Conservation (phyloP, 495 filamentous ascomycete species). For the Penicillium lagena region DNA sequence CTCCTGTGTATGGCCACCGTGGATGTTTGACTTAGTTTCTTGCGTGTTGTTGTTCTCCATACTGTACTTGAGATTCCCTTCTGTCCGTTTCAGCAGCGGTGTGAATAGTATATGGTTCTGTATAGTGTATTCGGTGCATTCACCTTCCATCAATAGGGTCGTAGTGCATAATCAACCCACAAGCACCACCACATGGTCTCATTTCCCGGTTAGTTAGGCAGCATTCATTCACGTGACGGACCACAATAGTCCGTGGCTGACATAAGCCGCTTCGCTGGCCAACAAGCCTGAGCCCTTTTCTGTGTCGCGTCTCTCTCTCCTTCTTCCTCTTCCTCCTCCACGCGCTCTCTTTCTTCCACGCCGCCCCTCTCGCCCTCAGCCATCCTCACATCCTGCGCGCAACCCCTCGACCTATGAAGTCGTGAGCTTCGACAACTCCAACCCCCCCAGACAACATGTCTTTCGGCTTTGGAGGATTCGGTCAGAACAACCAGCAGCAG, state of each 20-base stretch:
- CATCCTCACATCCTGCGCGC: constrained; percentile 7
- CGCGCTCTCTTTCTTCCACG: constrained; percentile 11
- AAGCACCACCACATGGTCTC: too few species aligned
- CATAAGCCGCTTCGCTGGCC: constrained; percentile 18
- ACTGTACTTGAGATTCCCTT: constrained; percentile 24
- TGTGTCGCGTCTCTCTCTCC: constrained; percentile 20
- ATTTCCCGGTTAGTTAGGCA: constrained; percentile 7
- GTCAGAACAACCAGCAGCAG: constrained; percentile 45
- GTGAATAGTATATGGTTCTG: constrained; percentile 11
- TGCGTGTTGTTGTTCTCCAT: constrained; percentile 1
- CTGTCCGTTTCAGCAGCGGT: constrained; percentile 8
- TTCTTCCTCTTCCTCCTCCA: constrained; percentile 10
- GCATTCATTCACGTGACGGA: constrained; percentile 24
- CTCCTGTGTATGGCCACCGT: not conserved
- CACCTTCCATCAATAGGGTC: too few species aligned
- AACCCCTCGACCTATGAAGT: constrained; percentile 27
- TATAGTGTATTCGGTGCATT: not conserved
- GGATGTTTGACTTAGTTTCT: constrained; percentile 1
- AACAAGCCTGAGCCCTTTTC: constrained; percentile 19
- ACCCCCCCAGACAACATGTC: constrained; percentile 31
- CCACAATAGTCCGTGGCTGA: constrained; percentile 17
- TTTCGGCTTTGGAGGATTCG: constrained; percentile 51
- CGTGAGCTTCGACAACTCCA: constrained; percentile 20
- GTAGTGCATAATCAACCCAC: too few species aligned
- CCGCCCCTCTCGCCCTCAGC: constrained; percentile 3